A percentile compares a stretch with the other conserved stretches of the same genome.
These are phyloP conservation scores for Phaeosphaeria sp. DNA, from an alignment of 2,329 filamentous ascomycete genomes.

Conservation along the genomic window DNA sequence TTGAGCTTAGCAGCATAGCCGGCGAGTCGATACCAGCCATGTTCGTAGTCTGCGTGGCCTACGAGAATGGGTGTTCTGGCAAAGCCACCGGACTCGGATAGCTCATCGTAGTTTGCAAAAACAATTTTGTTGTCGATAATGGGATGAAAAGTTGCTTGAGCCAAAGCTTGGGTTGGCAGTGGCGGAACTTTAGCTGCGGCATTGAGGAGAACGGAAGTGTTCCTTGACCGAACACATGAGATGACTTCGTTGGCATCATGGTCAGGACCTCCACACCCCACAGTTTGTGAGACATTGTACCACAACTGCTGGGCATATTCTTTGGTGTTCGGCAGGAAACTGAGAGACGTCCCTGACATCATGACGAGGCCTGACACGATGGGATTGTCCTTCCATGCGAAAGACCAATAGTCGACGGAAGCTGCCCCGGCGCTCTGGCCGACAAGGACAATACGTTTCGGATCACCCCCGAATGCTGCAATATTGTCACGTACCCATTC, in stretches of 20 bases:
- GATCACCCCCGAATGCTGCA: constrained; percentile 49
- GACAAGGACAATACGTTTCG: constrained; percentile 47
- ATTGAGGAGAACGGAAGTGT: constrained; percentile 27
- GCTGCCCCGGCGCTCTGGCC: constrained; percentile 50
- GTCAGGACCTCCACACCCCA: constrained; percentile 43
- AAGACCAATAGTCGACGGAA: constrained; percentile 57
- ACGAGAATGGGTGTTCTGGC: constrained; percentile 31
- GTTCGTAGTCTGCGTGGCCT: constrained; percentile 34
- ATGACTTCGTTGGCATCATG: constrained; percentile 36
- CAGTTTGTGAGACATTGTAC: constrained; percentile 47
- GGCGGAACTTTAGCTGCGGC: constrained; percentile 34
- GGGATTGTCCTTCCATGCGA: constrained; percentile 56
- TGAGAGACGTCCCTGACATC: constrained; percentile 55
- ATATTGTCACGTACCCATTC: constrained; percentile 54
- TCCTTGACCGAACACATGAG: constrained; percentile 45
- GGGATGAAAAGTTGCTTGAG: constrained; percentile 39
- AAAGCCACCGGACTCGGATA: constrained; percentile 29
- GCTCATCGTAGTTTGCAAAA: constrained; percentile 36
- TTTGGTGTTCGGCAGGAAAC: constrained; percentile 36
- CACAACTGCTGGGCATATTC: constrained; percentile 33
- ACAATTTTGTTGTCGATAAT: constrained; percentile 40
- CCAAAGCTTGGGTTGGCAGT: constrained; percentile 30
- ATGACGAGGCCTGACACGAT: constrained; percentile 47
- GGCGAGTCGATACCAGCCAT: constrained; percentile 37
- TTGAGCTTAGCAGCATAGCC: constrained; percentile 28